Evolutionary conservation across 139 green algal species (phyloP).

Genomic region (Pseudopediastrum boryanum): DNA sequence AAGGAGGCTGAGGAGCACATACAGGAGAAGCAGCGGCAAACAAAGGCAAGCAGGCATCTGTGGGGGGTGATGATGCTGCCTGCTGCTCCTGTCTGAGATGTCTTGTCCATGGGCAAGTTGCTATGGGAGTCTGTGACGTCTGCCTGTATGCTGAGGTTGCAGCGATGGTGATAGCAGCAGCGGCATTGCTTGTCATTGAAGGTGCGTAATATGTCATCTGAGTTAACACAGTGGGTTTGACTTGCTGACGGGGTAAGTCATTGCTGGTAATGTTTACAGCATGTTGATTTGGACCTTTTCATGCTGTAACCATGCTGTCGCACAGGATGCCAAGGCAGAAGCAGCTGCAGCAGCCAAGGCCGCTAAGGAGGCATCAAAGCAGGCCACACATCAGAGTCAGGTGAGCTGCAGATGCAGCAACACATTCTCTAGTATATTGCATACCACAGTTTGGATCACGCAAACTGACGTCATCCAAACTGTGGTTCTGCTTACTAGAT

Average conservation of each 20-base stretch:
- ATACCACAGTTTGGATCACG: neutral
- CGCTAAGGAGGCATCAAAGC: slow-evolving; percentile 39
- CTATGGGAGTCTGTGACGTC: neutral
- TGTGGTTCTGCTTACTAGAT: no score
- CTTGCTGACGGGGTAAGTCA: neutral
- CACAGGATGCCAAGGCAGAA: neutral
- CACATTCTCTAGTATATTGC: neutral
- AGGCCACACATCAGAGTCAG: neutral
- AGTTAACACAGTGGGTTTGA: neutral
- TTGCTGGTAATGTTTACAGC: no score
- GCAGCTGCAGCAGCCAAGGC: slow-evolving; percentile 12
- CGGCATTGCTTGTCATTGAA: neutral
- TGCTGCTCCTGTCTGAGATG: neutral
- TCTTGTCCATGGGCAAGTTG: neutral
- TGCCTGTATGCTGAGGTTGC: neutral
- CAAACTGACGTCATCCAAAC: neutral
- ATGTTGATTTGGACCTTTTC: neutral
- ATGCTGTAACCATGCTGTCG: neutral
- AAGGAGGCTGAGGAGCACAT: neutral
- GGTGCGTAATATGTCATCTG: neutral
- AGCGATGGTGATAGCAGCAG: neutral
- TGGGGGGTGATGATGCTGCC: neutral
- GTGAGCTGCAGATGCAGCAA: neutral
- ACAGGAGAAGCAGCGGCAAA: slow-evolving; percentile 27
- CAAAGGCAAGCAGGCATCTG: neutral